These are phyloP conservation scores for Byssoonygena ceratinophila DNA, from an alignment of 2,329 filamentous ascomycete species.

Conservation along the genomic window DNA sequence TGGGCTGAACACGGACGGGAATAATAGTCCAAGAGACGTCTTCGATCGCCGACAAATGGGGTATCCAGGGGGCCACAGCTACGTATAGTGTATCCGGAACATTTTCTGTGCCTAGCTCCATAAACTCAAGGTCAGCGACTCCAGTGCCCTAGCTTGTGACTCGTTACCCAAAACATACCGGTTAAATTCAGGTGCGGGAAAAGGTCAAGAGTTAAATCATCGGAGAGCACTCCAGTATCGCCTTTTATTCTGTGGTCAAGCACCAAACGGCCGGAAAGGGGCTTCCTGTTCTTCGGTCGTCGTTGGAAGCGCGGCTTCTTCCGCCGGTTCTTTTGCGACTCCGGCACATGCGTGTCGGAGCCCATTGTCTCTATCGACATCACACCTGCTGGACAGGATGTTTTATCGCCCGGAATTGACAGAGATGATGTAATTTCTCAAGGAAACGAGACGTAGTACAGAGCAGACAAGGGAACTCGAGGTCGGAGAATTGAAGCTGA, in stretches of 20 bases:
- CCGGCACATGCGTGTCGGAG: slow-evolving; percentile 6
- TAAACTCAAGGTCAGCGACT: background rate
- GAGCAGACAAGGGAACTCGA: background rate
- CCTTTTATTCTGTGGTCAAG: slow-evolving; percentile 78
- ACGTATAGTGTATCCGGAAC: slow-evolving; percentile 33
- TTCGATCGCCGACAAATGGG: slow-evolving; percentile 38
- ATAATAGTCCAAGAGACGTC: slow-evolving; percentile 74
- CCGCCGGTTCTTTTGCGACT: background rate
- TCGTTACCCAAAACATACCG: slow-evolving; percentile 27
- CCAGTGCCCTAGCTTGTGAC: background rate
- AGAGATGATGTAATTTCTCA: background rate
- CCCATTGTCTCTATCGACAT: background rate
- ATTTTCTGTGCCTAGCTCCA: slow-evolving; percentile 16
- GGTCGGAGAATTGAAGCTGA: background rate
- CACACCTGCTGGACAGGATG: background rate
- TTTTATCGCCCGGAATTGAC: background rate
- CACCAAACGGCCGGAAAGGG: slow-evolving; percentile 67
- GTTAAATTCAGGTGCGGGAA: slow-evolving; percentile 52
- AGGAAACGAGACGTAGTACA: background rate
- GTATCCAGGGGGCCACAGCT: slow-evolving; percentile 39
- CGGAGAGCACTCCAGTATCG: slow-evolving; percentile 74
- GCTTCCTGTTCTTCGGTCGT: slow-evolving; percentile 33
- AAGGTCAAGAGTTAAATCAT: slow-evolving; percentile 72
- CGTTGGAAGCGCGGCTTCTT: slow-evolving; percentile 10
- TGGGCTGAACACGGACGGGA: slow-evolving; percentile 51